Evolutionary conservation across 2,329 filamentous ascomycete species (phyloP).

Genomic region (Beauveria scarabaeidicola): DNA sequence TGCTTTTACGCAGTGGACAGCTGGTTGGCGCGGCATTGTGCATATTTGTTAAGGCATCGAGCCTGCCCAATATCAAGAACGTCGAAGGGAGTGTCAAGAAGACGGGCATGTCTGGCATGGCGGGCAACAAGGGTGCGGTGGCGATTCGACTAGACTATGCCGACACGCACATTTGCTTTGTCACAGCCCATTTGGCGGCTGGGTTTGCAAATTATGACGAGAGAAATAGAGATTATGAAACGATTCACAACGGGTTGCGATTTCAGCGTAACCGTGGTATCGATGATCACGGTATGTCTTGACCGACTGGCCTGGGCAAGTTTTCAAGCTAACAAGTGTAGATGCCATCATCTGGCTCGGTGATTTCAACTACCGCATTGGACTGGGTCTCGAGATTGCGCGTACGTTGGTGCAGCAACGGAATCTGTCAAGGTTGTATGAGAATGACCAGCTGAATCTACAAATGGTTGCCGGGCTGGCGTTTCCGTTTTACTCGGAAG

Average conservation of each 20-base stretch:
- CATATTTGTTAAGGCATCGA: constrained; percentile 77
- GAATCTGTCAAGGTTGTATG: constrained; percentile 72
- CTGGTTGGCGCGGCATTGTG: constrained; percentile 89
- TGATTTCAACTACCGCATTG: constrained; percentile 97
- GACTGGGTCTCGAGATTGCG: constrained; percentile 68
- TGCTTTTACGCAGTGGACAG: constrained; percentile 83
- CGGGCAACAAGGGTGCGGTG: constrained; percentile 95
- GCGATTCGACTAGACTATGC: constrained; percentile 93
- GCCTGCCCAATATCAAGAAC: constrained; percentile 79
- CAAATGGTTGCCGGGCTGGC: constrained; percentile 91
- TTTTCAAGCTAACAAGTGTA: constrained; percentile 21
- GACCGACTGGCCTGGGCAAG: not conserved
- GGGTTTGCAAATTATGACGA: constrained; percentile 97
- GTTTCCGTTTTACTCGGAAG: constrained; percentile 89
- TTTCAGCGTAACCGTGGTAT: constrained; percentile 90
- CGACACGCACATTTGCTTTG: constrained; percentile 86
- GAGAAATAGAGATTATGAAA: constrained; percentile 84
- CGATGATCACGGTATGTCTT: constrained; percentile 66
- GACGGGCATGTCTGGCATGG: constrained; percentile 88
- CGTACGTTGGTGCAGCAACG: constrained; percentile 62
- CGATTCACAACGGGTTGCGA: constrained; percentile 75
- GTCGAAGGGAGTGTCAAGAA: constrained; percentile 96
- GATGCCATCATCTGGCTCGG: constrained; percentile 86
- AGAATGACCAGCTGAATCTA: constrained; percentile 90
- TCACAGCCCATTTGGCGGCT: constrained; percentile 92